These are phyloP conservation scores for Yarrowia alimentaria DNA, from an alignment of 805 yeast species.

Conservation along the genomic window DNA sequence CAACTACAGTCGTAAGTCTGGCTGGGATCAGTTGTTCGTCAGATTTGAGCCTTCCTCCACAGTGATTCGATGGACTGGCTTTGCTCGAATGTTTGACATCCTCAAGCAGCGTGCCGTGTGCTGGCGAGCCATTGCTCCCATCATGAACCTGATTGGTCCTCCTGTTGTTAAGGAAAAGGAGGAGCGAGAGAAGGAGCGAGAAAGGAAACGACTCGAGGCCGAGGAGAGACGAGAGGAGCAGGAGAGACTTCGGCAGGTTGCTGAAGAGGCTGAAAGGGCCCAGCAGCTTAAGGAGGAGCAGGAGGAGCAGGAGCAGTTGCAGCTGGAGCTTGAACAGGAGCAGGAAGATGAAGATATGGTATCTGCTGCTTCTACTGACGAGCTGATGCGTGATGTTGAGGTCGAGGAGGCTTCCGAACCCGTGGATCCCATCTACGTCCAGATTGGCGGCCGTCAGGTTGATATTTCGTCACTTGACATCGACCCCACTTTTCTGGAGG, in stretches of 20 bases:
- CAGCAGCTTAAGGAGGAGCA: no score
- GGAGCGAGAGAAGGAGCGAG: conserved; percentile 14
- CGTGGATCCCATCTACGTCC: conserved; percentile 48
- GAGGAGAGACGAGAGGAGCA: background rate
- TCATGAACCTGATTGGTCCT: conserved; percentile 26
- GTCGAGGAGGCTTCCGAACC: background rate
- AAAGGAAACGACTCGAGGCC: background rate
- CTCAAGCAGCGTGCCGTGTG: conserved; percentile 15
- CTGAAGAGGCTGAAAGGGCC: no score
- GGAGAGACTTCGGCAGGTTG: no score
- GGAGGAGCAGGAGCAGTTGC: no score
- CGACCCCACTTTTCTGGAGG: conserved; percentile 86
- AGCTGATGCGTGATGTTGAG: background rate
- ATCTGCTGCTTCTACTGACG: conserved; percentile 8
- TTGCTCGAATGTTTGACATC: conserved; percentile 22
- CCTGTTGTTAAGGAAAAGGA: conserved; percentile 11
- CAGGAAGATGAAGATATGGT: conserved; percentile 16
- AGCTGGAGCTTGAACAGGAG: no score
- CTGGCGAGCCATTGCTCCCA: conserved; percentile 26
- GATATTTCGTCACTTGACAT: conserved; percentile 88
- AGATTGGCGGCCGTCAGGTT: conserved; percentile 72
- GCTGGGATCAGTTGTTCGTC: conserved; percentile 13
- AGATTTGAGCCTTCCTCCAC: conserved; percentile 8
- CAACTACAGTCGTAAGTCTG: conserved; percentile 22
- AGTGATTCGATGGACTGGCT: conserved; percentile 19